Evolutionary conservation across 169 alveolate species (phyloP).

Genomic region (Plasmodium falciparum): DNA sequence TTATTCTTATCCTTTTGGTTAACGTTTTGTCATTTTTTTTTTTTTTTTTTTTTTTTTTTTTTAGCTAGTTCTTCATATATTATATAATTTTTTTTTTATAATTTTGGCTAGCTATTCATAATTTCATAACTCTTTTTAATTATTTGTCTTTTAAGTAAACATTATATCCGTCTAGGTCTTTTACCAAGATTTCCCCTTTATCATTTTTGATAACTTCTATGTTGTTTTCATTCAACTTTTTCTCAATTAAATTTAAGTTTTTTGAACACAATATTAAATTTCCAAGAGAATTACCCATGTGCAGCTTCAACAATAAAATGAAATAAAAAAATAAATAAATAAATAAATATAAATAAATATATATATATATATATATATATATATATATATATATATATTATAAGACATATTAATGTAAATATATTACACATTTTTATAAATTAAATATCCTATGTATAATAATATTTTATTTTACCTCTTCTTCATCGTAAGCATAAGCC

Average conservation of each 20-base stretch:
- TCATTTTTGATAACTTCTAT: conserved; percentile 21
- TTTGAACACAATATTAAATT: conserved; percentile 46
- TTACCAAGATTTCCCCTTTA: conserved; percentile 23
- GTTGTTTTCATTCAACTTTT: conserved; percentile 33
- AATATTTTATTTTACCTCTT: conserved; percentile 16
- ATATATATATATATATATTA: neutral
- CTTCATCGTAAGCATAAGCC: conserved; percentile 76
- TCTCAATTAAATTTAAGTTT: conserved; percentile 37
- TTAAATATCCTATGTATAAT: too few relatives aligned
- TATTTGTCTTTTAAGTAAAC: conserved; percentile 17
- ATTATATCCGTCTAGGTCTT: conserved; percentile 53
- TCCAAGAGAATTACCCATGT: conserved; percentile 75
- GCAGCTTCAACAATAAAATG: conserved; percentile 27
- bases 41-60: neutral
- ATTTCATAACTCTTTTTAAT: conserved; percentile 9
- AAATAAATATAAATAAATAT: neutral
- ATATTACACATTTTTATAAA: neutral
- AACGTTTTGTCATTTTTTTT: neutral
- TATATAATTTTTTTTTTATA: neutral
- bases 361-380: neutral
- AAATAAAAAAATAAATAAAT: too few relatives aligned
- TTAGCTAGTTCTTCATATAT: neutral
- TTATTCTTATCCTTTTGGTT: too few relatives aligned
- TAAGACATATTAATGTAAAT: neutral
- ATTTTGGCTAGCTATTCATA: neutral